These are phyloP conservation scores for Monotropa hypopitys DNA, from an alignment of 179 eudicot species.

Conservation along the genomic window DNA sequence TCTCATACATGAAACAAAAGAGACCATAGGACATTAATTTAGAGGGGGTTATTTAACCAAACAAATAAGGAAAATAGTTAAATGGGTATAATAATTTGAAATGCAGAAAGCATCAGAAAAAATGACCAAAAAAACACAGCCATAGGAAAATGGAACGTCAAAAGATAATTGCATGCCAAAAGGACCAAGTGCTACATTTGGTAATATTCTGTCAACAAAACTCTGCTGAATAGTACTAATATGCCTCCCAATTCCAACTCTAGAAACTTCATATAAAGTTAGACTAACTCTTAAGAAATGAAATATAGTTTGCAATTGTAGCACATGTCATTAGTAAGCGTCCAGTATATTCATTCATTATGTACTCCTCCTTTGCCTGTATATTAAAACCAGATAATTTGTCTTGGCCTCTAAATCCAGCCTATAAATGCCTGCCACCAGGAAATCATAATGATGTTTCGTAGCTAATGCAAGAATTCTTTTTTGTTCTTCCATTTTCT, in stretches of 20 bases:
- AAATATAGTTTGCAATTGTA: not conserved
- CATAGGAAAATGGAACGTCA: not conserved
- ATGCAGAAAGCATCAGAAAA: not conserved
- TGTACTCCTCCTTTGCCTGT: too few species aligned
- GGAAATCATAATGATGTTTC: too few species aligned
- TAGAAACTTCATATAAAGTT: not conserved
- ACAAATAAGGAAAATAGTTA: not conserved
- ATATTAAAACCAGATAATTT: too few species aligned
- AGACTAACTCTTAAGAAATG: not conserved
- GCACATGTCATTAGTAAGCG: not conserved
- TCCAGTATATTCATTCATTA: too few species aligned
- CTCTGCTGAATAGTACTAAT: not conserved
- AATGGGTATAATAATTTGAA: not conserved
- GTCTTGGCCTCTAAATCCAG: too few species aligned
- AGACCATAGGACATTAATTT: not conserved
- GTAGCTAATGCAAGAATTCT: too few species aligned
- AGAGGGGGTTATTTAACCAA: not conserved
- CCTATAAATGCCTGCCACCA: too few species aligned
- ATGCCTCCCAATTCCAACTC: not conserved
- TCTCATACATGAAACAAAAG: slow-evolving; percentile 13
- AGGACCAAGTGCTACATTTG: not conserved
- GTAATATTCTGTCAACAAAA: not conserved
- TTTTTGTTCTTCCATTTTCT: too few species aligned
- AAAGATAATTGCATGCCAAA: not conserved
- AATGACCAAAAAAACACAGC: not conserved